Base-by-base conservation (phyloP, 768 basidiomycete species). In the Rossbeevera mucosa region DNA sequence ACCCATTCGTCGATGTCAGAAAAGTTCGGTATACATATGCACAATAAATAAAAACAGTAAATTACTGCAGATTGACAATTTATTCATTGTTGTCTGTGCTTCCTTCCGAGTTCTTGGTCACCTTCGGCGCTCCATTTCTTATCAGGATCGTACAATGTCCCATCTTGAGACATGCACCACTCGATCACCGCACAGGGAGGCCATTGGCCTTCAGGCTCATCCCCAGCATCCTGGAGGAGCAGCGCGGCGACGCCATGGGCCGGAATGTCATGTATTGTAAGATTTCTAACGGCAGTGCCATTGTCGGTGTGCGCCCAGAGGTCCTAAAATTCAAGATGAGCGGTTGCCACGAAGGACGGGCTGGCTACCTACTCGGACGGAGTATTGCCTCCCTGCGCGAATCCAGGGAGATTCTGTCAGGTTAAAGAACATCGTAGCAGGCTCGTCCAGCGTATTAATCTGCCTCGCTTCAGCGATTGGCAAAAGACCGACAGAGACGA, bases 231-330 rank as follows among this genome's bases (percentile, higher is more conserved):
- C 44, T 74, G 77, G 42, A 88, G 67, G 49, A 89, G 68, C 9
- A 88, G 60, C 28, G 85, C 86, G 21, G 83, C 78, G 22, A 87
- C 85, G 4, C 85, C 86, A 54, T 88, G 86, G 7, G 83, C 60
- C 3, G 85, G 85, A 11, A 88, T 83, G 18, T 66, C 68, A 8
- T 69, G 47, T 4, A 71, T 75, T 2, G 79, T 80, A 59, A 86
- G 74, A 63, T 78, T 81, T 16, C 85, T 76, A 21, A 82, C 72
- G 1, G 79, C 80, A 0, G 81, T 87, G 3, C 83, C 84, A 58
- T 85, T 87, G 58, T 84, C 71, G 20, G 83, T 86, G 63, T 88
- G 86, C 4, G 80, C 64, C 86, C 86, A 88, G 2, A 88, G 72
- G 59, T 88, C 86, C 83, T 88, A 51, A 20, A 38, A 38, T 20